phyloP scores from a whole-genome alignment of 1,284 basidiomycete genomes.

The Blastosporella zonata region DNA sequence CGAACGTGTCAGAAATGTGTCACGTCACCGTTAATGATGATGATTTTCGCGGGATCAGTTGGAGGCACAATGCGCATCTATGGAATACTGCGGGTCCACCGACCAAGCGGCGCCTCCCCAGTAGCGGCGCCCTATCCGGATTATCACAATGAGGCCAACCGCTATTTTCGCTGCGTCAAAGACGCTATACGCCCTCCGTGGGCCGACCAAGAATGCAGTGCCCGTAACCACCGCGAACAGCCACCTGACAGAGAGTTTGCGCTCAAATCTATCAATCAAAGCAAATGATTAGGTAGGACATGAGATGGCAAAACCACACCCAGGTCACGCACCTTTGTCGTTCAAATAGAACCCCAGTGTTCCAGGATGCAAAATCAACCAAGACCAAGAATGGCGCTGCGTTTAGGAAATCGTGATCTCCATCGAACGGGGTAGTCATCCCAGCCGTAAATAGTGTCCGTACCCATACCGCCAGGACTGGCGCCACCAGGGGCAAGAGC shows the following conservation, averaged over 20 bases:
- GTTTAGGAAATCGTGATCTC: constrained; percentile 73
- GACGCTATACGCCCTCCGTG: constrained; percentile 57
- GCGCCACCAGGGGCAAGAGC: constrained; percentile 78
- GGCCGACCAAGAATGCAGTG: constrained; percentile 56
- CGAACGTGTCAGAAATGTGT: constrained; percentile 1
- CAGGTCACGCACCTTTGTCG: constrained; percentile 34
- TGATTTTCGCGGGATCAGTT: not conserved
- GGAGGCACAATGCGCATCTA: not conserved
- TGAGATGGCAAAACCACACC: constrained; percentile 5
- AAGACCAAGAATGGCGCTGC: constrained; percentile 66
- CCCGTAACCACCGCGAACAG: constrained; percentile 45
- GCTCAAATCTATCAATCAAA: constrained; percentile 34
- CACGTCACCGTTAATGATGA: not conserved
- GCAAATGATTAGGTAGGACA: constrained; percentile 11
- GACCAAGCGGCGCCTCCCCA: constrained; percentile 35
- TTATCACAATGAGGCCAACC: constrained; percentile 36
- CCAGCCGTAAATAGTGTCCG: constrained; percentile 79
- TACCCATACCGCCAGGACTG: constrained; percentile 87
- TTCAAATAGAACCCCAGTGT: constrained; percentile 34
- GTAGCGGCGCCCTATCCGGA: constrained; percentile 43
- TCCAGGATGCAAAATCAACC: constrained; percentile 58
- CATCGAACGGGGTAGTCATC: constrained; percentile 67
- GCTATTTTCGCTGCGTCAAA: constrained; percentile 48
- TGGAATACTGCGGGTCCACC: not conserved
- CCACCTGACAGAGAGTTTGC: constrained; percentile 42